These are phyloP conservation scores for Diaporthe aspalathi DNA, from an alignment of 2,329 filamentous ascomycete genomes.

Conservation along the genomic window DNA sequence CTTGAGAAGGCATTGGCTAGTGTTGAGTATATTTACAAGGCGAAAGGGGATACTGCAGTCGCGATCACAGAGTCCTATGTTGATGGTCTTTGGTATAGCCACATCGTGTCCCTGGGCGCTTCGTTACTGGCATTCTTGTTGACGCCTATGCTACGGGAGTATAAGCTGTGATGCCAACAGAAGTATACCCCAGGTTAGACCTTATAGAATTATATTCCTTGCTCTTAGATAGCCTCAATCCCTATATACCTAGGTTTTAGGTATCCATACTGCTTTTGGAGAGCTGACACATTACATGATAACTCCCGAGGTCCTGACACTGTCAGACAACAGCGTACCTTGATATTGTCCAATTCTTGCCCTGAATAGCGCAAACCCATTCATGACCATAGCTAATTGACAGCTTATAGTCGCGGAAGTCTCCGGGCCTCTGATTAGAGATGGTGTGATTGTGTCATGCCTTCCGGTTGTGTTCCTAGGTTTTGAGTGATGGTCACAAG, in stretches of 20 bases:
- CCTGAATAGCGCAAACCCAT: too few relatives aligned
- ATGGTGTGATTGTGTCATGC: neutral
- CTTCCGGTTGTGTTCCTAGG: neutral
- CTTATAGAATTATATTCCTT: neutral
- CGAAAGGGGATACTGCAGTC: slow-evolving; percentile 43
- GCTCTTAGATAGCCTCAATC: too few relatives aligned
- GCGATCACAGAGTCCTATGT: slow-evolving; percentile 50
- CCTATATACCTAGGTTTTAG: neutral
- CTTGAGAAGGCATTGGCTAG: slow-evolving; percentile 48
- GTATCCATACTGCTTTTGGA: too few relatives aligned
- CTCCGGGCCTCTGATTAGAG: neutral
- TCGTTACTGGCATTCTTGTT: slow-evolving; percentile 44
- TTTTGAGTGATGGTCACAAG: too few relatives aligned
- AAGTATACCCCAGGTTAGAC: neutral
- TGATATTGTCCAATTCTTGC: too few relatives aligned
- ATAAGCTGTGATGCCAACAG: slow-evolving; percentile 39
- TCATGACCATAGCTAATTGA: neutral
- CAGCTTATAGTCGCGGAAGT: neutral
- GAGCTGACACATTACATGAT: neutral
- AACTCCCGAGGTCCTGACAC: neutral
- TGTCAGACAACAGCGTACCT: neutral
- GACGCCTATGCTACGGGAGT: slow-evolving; percentile 46
- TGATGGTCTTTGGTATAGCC: slow-evolving; percentile 50
- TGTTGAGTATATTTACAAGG: slow-evolving; percentile 48
- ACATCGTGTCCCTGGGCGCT: slow-evolving; percentile 48